A percentile compares a stretch with the other conserved stretches of the same genome.
Evolutionary conservation across 352 stramenopile genomes (phyloP).

Genomic region (Halophytophthora polymorphica): DNA sequence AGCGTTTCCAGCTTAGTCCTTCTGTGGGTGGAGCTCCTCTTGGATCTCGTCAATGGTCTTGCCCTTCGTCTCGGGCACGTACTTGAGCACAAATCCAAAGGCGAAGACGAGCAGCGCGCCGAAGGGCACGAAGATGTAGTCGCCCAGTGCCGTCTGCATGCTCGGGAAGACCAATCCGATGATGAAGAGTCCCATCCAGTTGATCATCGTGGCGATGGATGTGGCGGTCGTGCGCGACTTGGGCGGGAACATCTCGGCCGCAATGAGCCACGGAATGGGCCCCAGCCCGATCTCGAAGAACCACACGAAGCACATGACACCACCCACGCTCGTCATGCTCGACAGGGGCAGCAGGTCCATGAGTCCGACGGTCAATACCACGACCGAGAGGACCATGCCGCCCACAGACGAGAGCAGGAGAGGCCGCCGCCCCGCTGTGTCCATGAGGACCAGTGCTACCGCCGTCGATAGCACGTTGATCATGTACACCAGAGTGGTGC

Average conservation of each 20-base stretch:
- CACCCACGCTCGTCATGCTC: constrained; percentile 54
- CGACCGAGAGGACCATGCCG: constrained; percentile 65
- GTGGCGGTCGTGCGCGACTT: constrained; percentile 91
- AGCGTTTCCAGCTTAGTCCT: too few species aligned
- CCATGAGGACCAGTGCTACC: constrained; percentile 71
- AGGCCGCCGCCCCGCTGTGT: constrained; percentile 62
- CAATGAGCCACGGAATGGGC: constrained; percentile 95
- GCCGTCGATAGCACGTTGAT: constrained; percentile 75
- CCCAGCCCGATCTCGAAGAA: constrained; percentile 75
- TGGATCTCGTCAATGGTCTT: constrained; percentile 78
- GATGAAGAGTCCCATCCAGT: constrained; percentile 96
- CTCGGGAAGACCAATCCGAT: constrained; percentile 92
- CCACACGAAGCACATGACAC: constrained; percentile 77
- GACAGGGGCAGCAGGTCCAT: constrained; percentile 65
- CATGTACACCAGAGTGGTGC: constrained; percentile 56
- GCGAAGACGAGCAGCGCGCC: constrained; percentile 68
- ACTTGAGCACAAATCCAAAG: constrained; percentile 76
- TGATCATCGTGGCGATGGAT: constrained; percentile 91
- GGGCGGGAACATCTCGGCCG: constrained; percentile 95
- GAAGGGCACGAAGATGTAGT: constrained; percentile 92
- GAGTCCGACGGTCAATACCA: constrained; percentile 64
- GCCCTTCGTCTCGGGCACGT: constrained; percentile 90
- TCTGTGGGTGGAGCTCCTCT: constrained; percentile 40
- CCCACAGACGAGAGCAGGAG: constrained; percentile 68
- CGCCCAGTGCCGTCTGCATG: constrained; percentile 78